Conservation (phyloP, 106 monocot species). For the Triglochin maritima region DNA sequence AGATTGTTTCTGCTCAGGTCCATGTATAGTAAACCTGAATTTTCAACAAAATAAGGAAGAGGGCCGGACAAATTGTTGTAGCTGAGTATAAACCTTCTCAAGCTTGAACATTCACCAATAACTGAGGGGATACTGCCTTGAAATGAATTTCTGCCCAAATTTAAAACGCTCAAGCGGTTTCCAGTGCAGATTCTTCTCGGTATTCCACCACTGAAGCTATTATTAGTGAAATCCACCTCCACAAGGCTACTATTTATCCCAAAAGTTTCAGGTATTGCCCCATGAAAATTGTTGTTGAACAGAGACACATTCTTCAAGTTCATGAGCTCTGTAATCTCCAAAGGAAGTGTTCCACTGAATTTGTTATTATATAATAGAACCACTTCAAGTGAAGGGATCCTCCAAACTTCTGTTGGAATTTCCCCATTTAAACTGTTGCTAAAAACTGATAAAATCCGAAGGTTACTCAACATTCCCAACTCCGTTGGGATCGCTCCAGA, state of each 20-base stretch:
- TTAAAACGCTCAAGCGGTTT: conserved; percentile 28
- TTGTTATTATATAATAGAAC: conserved; percentile 51
- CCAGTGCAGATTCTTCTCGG: conserved; percentile 51
- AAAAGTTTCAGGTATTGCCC: conserved; percentile 56
- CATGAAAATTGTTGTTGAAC: conserved; percentile 46
- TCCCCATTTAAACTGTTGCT: conserved; percentile 55
- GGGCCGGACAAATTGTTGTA: conserved; percentile 46
- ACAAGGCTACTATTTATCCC: conserved; percentile 42
- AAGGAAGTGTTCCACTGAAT: conserved; percentile 50
- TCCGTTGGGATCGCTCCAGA: conserved; percentile 50
- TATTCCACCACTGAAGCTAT: conserved; percentile 50
- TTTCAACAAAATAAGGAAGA: conserved; percentile 30
- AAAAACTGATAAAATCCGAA: conserved; percentile 38
- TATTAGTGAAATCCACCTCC: conserved; percentile 46
- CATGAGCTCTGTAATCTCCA: conserved; percentile 37
- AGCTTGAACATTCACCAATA: conserved; percentile 39
- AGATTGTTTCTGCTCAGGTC: conserved; percentile 49
- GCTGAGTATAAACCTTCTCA: conserved; percentile 47
- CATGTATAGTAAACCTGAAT: conserved; percentile 29
- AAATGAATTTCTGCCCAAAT: conserved; percentile 46
- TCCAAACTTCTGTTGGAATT: conserved; percentile 57
- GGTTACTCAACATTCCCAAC: conserved; percentile 38
- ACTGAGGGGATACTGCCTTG: conserved; percentile 46
- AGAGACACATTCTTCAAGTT: conserved; percentile 52
- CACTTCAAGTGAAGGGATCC: conserved; percentile 31